Conservation (phyloP, 495 filamentous ascomycete genomes). For the Neurospora sp. region DNA sequence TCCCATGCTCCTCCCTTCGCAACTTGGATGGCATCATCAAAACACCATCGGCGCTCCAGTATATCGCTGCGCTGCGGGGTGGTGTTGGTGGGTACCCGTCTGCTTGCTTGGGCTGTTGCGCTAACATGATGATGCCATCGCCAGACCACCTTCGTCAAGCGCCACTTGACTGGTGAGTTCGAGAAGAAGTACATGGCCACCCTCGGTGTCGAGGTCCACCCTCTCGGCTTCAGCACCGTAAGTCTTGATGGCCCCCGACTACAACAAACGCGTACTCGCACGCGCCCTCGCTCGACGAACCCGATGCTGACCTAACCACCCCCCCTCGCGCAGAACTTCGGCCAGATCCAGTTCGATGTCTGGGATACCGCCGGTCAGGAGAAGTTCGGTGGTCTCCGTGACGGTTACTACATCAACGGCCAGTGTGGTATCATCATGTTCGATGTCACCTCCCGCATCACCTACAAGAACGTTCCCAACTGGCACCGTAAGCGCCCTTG, state of each 20-base stretch:
- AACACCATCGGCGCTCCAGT: not conserved
- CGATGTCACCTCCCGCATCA: constrained; percentile 98
- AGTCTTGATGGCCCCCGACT: constrained; percentile 24
- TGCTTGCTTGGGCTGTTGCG: not conserved
- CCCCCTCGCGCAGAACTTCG: constrained; percentile 62
- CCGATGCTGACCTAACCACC: constrained; percentile 15
- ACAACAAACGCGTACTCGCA: constrained; percentile 1
- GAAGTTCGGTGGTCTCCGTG: constrained; percentile 99
- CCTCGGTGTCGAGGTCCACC: constrained; percentile 98
- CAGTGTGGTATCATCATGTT: constrained; percentile 99
- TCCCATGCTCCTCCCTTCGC: not conserved
- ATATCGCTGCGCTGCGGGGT: constrained; percentile 19
- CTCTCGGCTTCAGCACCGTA: constrained; percentile 88
- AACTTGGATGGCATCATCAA: constrained; percentile 4
- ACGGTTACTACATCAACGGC: constrained; percentile 99
- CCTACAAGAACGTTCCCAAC: constrained; percentile 99
- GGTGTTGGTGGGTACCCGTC: constrained; percentile 1
- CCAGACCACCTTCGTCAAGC: constrained; percentile 99
- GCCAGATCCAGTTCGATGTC: constrained; percentile 96
- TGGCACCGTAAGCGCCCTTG: constrained; percentile 82
- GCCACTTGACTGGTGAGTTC: constrained; percentile 98
- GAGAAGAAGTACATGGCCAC: constrained; percentile 99
- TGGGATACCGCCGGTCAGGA: constrained; percentile 99
- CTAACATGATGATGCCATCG: constrained; percentile 14
- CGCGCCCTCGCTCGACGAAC: constrained; percentile 5